phyloP scores from a whole-genome alignment of 805 yeast genomes.

The Saccharomycopsis fodiens region DNA sequence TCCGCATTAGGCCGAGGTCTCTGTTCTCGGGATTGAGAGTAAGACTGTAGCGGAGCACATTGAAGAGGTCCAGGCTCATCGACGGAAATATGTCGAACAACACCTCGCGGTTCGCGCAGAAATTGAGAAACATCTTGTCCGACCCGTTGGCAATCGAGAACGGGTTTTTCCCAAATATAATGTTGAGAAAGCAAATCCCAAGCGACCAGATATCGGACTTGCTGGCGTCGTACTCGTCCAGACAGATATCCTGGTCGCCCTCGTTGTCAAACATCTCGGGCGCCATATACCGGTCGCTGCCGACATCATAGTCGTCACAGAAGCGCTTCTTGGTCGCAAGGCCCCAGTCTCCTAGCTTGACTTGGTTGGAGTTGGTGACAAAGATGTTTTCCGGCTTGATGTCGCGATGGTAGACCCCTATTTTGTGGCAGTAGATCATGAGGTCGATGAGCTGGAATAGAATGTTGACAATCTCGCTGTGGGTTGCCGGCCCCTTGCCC shows the following conservation, averaged over 20 bases:
- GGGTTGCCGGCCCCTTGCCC: slow-evolving; percentile 67
- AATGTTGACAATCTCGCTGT: slow-evolving; percentile 80
- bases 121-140: slow-evolving; percentile 32
- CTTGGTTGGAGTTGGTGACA: slow-evolving; percentile 58
- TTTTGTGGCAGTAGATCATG: slow-evolving; percentile 77
- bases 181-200: slow-evolving; percentile 72
- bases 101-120: slow-evolving; percentile 66
- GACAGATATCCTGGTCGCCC: slow-evolving; percentile 22
- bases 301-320: slow-evolving; percentile 76
- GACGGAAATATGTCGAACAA: slow-evolving; percentile 86
- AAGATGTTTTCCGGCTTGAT: slow-evolving; percentile 82
- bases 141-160: slow-evolving; percentile 70
- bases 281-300: slow-evolving; percentile 84
- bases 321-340: slow-evolving; percentile 77
- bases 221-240: slow-evolving; percentile 57
- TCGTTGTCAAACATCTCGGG: slow-evolving; percentile 65
- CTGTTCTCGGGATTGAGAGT: slow-evolving; percentile 86
- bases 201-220: slow-evolving; percentile 85
- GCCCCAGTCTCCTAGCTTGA: slow-evolving; percentile 87
- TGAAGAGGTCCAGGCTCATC: slow-evolving; percentile 79
- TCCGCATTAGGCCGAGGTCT: slow-evolving; percentile 50
- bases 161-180: slow-evolving; percentile 81
- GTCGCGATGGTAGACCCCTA: slow-evolving; percentile 87
- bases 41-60: slow-evolving; percentile 69
- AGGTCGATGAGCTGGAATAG: slow-evolving; percentile 80